Percentiles rank a stretch among this genome's conserved stretches.
phyloP scores from a whole-genome alignment of 23 red algal species.

The Gracilaria caudata region DNA sequence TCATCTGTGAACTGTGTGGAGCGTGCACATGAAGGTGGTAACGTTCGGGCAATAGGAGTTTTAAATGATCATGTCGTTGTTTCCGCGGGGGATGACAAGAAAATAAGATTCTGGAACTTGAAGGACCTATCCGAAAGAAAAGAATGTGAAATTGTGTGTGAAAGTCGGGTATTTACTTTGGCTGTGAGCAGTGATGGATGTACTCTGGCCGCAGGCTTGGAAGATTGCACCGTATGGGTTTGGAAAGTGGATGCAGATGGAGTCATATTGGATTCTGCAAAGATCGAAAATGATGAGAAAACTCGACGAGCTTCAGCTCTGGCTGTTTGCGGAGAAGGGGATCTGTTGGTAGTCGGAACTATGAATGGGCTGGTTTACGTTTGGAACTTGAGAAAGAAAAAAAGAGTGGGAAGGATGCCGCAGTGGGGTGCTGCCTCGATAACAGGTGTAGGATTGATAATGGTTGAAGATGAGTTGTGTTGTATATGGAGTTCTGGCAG shows the following conservation, averaged over 20 bases:
- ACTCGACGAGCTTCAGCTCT: conserved; percentile 3
- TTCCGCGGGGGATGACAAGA: neutral
- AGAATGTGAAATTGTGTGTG: conserved; percentile 6
- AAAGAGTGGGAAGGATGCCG: neutral
- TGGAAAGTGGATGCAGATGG: conserved; percentile 12
- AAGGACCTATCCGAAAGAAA: conserved; percentile 16
- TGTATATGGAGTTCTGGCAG: neutral
- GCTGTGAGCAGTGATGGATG: conserved; percentile 2
- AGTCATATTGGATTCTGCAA: neutral
- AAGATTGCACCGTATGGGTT: neutral
- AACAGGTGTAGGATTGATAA: conserved; percentile 7
- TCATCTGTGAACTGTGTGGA: neutral
- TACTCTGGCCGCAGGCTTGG: neutral
- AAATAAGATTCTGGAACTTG: conserved; percentile 15
- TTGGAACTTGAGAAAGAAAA: conserved; percentile 10
- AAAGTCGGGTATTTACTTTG: neutral
- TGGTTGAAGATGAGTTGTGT: neutral
- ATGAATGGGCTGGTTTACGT: conserved; percentile 1
- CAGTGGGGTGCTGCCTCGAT: conserved; percentile 1
- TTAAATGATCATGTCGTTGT: neutral
- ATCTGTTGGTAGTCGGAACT: conserved; percentile 3
- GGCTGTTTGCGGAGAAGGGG: neutral
- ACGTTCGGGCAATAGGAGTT: conserved; percentile 5
- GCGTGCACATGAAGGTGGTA: conserved; percentile 6
- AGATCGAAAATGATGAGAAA: neutral